These are phyloP conservation scores for Nicotiana rustica DNA, from an alignment of 305 asterid species.

Conservation along the genomic window DNA sequence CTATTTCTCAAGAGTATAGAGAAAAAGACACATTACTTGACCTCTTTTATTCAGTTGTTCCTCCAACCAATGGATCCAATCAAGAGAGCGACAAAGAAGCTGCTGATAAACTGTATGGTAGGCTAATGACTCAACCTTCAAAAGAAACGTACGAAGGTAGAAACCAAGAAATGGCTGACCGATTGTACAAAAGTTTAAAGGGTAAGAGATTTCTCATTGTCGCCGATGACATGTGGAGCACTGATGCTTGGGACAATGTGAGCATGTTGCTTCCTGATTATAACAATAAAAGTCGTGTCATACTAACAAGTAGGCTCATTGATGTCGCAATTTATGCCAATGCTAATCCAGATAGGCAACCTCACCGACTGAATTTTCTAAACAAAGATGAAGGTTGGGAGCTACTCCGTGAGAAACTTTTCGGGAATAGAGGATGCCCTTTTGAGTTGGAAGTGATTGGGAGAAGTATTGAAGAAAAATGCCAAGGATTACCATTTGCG, in stretches of 20 bases:
- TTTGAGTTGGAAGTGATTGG: not conserved
- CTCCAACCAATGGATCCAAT: not conserved
- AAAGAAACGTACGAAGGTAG: not conserved
- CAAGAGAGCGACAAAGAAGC: not conserved
- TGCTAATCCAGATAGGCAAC: slow-evolving; percentile 24
- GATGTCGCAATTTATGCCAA: slow-evolving; percentile 12
- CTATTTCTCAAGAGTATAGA: slow-evolving; percentile 32
- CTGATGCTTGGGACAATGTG: slow-evolving; percentile 32
- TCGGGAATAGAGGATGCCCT: slow-evolving; percentile 28
- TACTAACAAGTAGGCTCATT: slow-evolving; percentile 17
- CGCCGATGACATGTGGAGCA: slow-evolving; percentile 34
- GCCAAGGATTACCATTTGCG: slow-evolving; percentile 40
- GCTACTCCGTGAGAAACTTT: slow-evolving; percentile 20
- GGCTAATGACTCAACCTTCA: not conserved
- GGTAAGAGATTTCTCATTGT: slow-evolving; percentile 32
- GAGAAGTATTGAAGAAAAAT: slow-evolving; percentile 34
- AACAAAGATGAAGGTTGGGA: slow-evolving; percentile 36
- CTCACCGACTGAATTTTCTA: slow-evolving; percentile 29
- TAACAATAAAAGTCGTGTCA: slow-evolving; percentile 2
- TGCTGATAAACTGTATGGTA: not conserved
- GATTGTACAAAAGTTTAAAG: not conserved
- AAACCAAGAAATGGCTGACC: not conserved
- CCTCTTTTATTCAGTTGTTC: slow-evolving; percentile 19
- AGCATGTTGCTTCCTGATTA: slow-evolving; percentile 31
- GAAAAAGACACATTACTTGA: not conserved